These are phyloP conservation scores for Podaxis sp. DNA, from an alignment of 768 basidiomycete genomes.

Conservation along the genomic window DNA sequence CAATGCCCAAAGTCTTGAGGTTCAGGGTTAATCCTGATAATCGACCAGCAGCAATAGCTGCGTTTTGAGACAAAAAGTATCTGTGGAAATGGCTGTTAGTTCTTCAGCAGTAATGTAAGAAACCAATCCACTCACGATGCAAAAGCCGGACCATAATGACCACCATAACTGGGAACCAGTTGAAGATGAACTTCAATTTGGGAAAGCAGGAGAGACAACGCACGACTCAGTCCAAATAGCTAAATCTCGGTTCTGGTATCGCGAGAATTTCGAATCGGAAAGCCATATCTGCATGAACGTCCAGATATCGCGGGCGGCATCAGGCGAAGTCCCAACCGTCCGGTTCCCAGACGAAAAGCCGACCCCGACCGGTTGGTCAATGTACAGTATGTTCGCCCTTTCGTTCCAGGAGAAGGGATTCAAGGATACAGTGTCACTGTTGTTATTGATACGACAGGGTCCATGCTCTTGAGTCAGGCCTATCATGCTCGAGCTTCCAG, in stretches of 20 bases:
- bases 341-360: constrained; percentile 59
- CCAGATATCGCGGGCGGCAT: constrained; percentile 60
- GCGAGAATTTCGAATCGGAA: constrained; percentile 49
- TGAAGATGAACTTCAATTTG: not conserved
- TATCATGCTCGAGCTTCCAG: constrained; percentile 55
- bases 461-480: constrained; percentile 76
- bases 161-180: constrained; percentile 49
- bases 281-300: constrained; percentile 63
- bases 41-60: constrained; percentile 46
- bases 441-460: constrained; percentile 65
- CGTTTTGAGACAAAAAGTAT: constrained; percentile 59
- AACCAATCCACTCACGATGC: constrained; percentile 37
- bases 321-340: constrained; percentile 47
- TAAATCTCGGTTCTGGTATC: constrained; percentile 41
- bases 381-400: constrained; percentile 52
- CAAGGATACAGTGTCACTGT: constrained; percentile 44
- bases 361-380: constrained; percentile 62
- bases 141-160: constrained; percentile 69
- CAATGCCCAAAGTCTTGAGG: constrained; percentile 60
- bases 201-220: constrained; percentile 15
- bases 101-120: not conserved
- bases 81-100: constrained; percentile 18
- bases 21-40: constrained; percentile 48
- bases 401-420: constrained; percentile 63
- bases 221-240: constrained; percentile 67